Base-by-base conservation (phyloP, 306 rosid species). In the Sechiopsis laciniata region DNA sequence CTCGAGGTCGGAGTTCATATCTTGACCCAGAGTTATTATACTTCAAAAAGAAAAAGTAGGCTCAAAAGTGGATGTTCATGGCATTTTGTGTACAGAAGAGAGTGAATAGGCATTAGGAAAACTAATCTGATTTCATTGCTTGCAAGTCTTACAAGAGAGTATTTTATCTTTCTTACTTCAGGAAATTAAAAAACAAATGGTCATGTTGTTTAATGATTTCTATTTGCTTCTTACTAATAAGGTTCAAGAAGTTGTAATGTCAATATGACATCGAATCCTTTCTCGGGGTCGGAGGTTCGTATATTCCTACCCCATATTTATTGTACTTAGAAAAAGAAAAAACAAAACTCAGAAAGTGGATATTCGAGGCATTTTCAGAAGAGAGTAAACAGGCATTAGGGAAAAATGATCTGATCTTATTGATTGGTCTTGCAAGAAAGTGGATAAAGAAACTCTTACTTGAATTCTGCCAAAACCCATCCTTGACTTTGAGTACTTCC, bases 361-460 rank as follows among this genome's bases (percentile, higher is more conserved):
- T 61, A 61, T 29, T 61, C 0, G 29, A 61, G 35, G 46, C 7
- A 57, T 56, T 21, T 21, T 35, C 2, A 15, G 2, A 37, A 65
- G 53, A 37, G 53, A n/a, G 52, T n/a, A n/a, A 11, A 15, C 7
- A 14, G 46, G 46, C 46, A 61, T 29, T 2, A n/a, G 17, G 53
- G 15, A 60, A 60, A 40, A 64, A 8, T 64, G 29, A 40, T 64
- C 11, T 67, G 7, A 45, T 67, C 32, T 67, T 37, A 67, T 67
- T 66, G 72, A 6, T 66, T 67, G 35, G 72, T 67, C 72, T 67
- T 45, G 20, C 17, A 42, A 67, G 35, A 42, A 46, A 67, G 55
- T 42, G 55, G 8, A 64, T n/a, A 64, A 60, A 37, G 15, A 40
- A 45, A 37, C 55, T 66, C 68, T 26, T 26, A 45, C 17, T 10